Base-by-base conservation (phyloP, 2,329 filamentous ascomycete species). In the Pseudopithomyces chartarum region DNA sequence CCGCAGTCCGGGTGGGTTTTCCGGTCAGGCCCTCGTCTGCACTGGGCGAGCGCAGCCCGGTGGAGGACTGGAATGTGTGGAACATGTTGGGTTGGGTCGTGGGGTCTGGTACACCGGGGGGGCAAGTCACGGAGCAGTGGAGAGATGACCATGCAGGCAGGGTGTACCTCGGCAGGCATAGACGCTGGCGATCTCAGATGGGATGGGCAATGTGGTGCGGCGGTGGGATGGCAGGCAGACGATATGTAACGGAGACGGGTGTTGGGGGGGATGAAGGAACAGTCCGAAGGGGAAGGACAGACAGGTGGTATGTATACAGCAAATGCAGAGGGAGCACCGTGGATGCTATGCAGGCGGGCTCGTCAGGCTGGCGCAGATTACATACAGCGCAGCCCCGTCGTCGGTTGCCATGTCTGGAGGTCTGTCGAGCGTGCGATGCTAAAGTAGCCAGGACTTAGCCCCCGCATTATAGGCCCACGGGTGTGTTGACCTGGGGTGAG, bases 41-140 rank as follows among this genome's bases (percentile, higher is more conserved):
- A 42, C 68, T 65, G 32, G 67, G 67, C 40, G 71, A 73, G 39
- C 68, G 69, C 56, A 71, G 61, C 32, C 66, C 71, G 43, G 63
- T 65, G 7, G 75, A 69, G 15, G 72, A 73, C 52, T 79, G 77
- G 56, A 80, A 80, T 6, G 78, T 80, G 62, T 80, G 78, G 61
- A 79, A 80, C 78, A 80, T 80, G 62, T 39, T 45, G 38, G 55
- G n/a, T n/a, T 40, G 46, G 32, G 48, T 23, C 38, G 20, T 39
- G 50, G 40, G 13, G 50, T 46, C 17, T 34, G 22, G n/a, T 2
- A 17, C 26, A 23, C 42, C 15, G 23, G 12, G 15, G 42, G 19
- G 22, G 42, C 44, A 22, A 29, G 44, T 17, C 11, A 32, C 15
- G n/a, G 13, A 26, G n/a, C 26, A 33, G 13, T 46, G 11, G 29